phyloP scores from a whole-genome alignment of 2,329 filamentous ascomycete genomes.

The Aspergillus nomiae region DNA sequence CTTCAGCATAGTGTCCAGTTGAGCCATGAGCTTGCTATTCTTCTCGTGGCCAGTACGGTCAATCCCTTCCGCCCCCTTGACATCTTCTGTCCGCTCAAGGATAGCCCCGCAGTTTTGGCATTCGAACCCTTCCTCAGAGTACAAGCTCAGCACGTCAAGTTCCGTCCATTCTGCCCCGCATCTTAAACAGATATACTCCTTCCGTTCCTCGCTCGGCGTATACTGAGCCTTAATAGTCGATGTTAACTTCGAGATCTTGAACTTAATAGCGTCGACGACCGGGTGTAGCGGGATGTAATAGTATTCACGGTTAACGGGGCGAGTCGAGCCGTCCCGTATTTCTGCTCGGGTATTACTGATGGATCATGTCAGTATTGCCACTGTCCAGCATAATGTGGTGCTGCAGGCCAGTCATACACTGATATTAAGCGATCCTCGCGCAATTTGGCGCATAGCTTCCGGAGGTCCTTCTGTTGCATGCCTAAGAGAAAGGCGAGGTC shows the following conservation, averaged over 20 bases:
- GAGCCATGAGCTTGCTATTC: slow-evolving; percentile 52
- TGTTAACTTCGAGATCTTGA: slow-evolving; percentile 83
- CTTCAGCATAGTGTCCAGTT: slow-evolving; percentile 49
- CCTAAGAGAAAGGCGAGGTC: slow-evolving; percentile 85
- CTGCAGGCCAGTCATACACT: slow-evolving; percentile 58
- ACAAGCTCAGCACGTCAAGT: slow-evolving; percentile 82
- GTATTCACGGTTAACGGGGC: slow-evolving; percentile 84
- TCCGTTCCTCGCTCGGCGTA: slow-evolving; percentile 78
- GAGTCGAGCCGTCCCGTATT: slow-evolving; percentile 75
- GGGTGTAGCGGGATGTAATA: slow-evolving; percentile 96
- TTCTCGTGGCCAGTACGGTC: slow-evolving; percentile 53
- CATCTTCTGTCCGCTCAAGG: slow-evolving; percentile 48
- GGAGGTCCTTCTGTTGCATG: slow-evolving; percentile 88
- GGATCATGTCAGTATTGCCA: slow-evolving; percentile 17
- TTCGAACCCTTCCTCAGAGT: slow-evolving; percentile 68
- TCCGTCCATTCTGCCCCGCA: slow-evolving; percentile 87
- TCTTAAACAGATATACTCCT: slow-evolving; percentile 82
- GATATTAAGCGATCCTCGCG: slow-evolving; percentile 83
- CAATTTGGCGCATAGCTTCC: slow-evolving; percentile 83
- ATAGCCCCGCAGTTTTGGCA: slow-evolving; percentile 73
- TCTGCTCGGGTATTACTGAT: slow-evolving; percentile 72
- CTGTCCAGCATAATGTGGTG: background rate
- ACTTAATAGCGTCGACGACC: slow-evolving; percentile 95
- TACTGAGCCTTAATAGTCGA: slow-evolving; percentile 85
- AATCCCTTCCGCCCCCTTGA: slow-evolving; percentile 45